Evolutionary conservation across 257 asterid genomes (phyloP), one percentile per base, ranked within the genome.

Genomic region (Primulina huaijiensis): DNA sequence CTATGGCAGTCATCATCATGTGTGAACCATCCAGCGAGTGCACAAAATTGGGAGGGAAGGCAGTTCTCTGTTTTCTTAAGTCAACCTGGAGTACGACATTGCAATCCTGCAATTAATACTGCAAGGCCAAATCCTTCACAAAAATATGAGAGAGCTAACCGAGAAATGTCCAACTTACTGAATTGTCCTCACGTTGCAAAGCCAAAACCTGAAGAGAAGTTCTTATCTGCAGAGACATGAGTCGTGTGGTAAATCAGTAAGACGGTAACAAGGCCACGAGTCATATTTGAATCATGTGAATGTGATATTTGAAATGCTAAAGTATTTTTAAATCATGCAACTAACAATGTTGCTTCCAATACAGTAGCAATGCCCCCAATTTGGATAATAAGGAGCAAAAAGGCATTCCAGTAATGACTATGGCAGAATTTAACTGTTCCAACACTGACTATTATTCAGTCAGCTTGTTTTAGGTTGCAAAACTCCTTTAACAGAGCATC

Each of bases 1-100:
- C 97, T 61, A 90, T 72, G n/a, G 96, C 98, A 31, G 98, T 93
- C 98, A 93, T 90, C 98, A 93, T 93, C 98, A 89, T 90, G 82
- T 90, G 97, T 2, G 97, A 82, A 67, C 97, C 95, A 84, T 93
- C 97, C 60, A 93, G 79, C 34, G 97, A 89, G 82, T 93, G 97
- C 75, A 93, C 97, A 69, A 93, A 90, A 84, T 90, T 90, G 37
- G 98, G 98, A 72, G 98, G 98, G 80, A 93, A 93, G 10, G 97
- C 96, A 57, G 97, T 89, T 83, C 88, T 86, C 84, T 90, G 97
- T 77, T 87, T 93, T 80, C 95, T 78, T 64, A 83, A 72, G 69
- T 87, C 97, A 79, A 93, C 95, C 98, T 93, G 79, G 17, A 12
- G 63, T 68, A 23, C 35, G 53, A 64, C 27, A 67, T 70, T 62